phyloP scores from a whole-genome alignment of 106 monocot species.

The Agapanthus africanus region DNA sequence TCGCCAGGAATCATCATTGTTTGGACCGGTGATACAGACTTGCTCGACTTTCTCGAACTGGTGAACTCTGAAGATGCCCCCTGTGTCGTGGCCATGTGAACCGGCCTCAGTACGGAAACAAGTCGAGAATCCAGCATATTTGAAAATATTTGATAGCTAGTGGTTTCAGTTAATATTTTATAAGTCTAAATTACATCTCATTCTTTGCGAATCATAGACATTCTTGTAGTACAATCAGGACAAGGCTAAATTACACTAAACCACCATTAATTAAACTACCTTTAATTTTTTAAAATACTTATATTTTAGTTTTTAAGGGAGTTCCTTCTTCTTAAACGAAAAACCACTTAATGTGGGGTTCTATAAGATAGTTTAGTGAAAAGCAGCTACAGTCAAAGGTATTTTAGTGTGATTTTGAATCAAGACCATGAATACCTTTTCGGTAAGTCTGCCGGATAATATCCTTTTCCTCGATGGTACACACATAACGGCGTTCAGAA shows the following conservation, averaged over 20 bases:
- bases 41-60: slow-evolving; percentile 98
- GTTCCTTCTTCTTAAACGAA: too few relatives aligned
- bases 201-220: too few relatives aligned
- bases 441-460: slow-evolving; percentile 70
- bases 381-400: too few relatives aligned
- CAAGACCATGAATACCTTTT: slow-evolving; percentile 30
- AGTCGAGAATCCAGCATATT: slow-evolving; percentile 91
- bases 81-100: slow-evolving; percentile 94
- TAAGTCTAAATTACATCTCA: too few relatives aligned
- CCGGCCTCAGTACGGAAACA: slow-evolving; percentile 97
- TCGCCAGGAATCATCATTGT: slow-evolving; percentile 79
- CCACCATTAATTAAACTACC: too few relatives aligned
- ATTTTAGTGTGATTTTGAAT: not conserved
- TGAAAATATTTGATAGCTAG: slow-evolving; percentile 11
- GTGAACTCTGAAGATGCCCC: slow-evolving; percentile 91
- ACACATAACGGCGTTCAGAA: slow-evolving; percentile 87
- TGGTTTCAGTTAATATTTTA: too few relatives aligned
- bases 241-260: too few relatives aligned
- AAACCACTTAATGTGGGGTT: too few relatives aligned
- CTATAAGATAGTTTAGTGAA: too few relatives aligned
- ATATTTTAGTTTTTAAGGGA: too few relatives aligned
- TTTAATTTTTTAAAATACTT: not conserved
- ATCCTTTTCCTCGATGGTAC: slow-evolving; percentile 66
- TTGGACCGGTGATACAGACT: slow-evolving; percentile 65
- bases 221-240: too few relatives aligned